phyloP scores from a whole-genome alignment of 2,329 filamentous ascomycete species.

The Pseudopyricularia cyperi region DNA sequence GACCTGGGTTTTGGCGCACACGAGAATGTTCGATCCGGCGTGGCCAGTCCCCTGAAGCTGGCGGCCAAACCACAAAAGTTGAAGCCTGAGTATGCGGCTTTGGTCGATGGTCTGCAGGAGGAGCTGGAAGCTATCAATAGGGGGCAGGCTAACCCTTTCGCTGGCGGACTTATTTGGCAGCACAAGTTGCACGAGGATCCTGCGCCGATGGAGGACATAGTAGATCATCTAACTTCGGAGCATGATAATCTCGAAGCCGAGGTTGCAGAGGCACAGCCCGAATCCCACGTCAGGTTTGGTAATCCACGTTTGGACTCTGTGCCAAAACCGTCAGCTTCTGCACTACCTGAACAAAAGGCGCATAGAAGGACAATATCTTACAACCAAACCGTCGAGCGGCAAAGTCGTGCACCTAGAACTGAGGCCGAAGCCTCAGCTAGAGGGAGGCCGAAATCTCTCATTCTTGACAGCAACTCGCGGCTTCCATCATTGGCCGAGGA shows the following conservation, averaged over 20 bases:
- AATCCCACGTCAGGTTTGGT: neutral
- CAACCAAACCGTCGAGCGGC: neutral
- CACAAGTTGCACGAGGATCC: constrained; percentile 8
- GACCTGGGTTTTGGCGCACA: constrained; percentile 43
- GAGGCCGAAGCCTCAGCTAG: neutral
- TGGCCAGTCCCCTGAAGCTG: constrained; percentile 16
- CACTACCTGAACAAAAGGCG: neutral
- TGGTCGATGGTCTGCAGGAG: constrained; percentile 27
- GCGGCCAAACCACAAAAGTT: constrained; percentile 11
- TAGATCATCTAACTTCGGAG: constrained; percentile 28
- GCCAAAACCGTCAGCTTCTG: neutral
- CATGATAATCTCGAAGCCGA: constrained; percentile 42
- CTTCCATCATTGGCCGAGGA: neutral
- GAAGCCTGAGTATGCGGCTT: constrained; percentile 26
- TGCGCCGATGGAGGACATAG: constrained; percentile 4
- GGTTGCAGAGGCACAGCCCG: neutral
- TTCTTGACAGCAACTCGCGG: neutral
- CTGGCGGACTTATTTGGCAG: constrained; percentile 19
- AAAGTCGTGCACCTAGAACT: neutral
- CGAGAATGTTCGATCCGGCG: constrained; percentile 30
- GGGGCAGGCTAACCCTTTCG: constrained; percentile 3
- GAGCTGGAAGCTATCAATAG: constrained; percentile 21
- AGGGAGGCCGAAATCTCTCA: neutral
- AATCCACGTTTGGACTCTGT: neutral
- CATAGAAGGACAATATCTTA: neutral